phyloP scores from a whole-genome alignment of 306 rosid genomes.

The Purshia tridentata region DNA sequence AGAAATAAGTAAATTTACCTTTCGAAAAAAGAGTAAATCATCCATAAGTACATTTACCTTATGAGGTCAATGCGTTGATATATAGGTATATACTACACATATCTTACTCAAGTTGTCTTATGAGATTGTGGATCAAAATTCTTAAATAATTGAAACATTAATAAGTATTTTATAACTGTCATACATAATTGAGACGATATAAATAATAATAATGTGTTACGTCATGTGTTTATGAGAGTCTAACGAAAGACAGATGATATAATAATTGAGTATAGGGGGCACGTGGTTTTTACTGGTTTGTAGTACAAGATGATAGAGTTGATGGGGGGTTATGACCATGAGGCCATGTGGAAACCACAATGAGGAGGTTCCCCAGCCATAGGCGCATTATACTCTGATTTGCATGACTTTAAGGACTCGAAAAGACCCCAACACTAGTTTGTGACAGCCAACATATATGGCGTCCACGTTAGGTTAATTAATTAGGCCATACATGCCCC shows the following conservation, averaged over 20 bases:
- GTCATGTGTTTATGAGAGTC: neutral
- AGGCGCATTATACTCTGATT: neutral
- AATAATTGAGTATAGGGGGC: constrained; percentile 9
- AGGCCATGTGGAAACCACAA: constrained; percentile 5
- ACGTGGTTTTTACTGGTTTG: neutral
- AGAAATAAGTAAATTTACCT: neutral
- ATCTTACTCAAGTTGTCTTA: no score
- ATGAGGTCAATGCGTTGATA: no score
- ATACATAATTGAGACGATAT: no score
- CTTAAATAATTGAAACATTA: no score
- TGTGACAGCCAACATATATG: constrained; percentile 17
- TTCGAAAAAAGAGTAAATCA: no score
- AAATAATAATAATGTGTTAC: no score
- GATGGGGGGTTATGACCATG: neutral
- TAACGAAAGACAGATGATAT: neutral
- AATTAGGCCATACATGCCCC: neutral
- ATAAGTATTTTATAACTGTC: no score
- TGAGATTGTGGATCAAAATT: no score
- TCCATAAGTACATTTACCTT: no score
- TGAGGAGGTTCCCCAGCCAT: neutral
- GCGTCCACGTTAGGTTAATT: constrained; percentile 6
- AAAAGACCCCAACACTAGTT: constrained; percentile 2
- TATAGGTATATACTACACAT: no score
- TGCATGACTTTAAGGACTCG: neutral
- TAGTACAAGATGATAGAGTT: neutral